Evolutionary conservation across 179 eudicot genomes (phyloP).

Genomic region (Sideroxylon spinosum): DNA sequence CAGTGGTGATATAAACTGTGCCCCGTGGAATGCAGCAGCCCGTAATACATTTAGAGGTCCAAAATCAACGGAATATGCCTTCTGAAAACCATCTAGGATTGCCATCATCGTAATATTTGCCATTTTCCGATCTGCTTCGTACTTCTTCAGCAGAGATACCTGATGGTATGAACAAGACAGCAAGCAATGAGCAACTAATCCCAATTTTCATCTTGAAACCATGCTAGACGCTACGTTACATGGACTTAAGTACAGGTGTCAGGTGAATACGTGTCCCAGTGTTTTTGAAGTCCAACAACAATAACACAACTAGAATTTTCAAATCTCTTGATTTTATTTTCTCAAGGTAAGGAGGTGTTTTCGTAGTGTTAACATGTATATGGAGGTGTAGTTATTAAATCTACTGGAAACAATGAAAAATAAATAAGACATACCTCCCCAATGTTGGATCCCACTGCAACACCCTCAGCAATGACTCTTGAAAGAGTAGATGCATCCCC

Average conservation of each 20-base stretch:
- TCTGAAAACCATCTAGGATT: slow-evolving; percentile 83
- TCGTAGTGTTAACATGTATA: neutral
- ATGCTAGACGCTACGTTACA: too few species aligned
- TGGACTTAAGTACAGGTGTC: too few species aligned
- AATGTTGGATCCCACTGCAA: slow-evolving; percentile 81
- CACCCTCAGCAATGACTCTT: slow-evolving; percentile 70
- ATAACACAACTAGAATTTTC: too few species aligned
- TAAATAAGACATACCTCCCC: slow-evolving; percentile 68
- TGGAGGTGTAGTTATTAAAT: neutral
- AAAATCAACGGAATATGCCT: slow-evolving; percentile 78
- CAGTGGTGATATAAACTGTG: slow-evolving; percentile 66
- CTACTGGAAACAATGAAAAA: neutral
- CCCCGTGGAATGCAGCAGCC: slow-evolving; percentile 85
- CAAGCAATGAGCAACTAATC: neutral
- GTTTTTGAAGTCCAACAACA: too few species aligned
- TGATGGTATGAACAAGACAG: slow-evolving; percentile 18
- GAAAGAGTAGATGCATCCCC: slow-evolving; percentile 84
- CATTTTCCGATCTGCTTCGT: slow-evolving; percentile 78
- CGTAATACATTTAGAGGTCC: slow-evolving; percentile 78
- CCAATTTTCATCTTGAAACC: too few species aligned
- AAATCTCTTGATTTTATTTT: too few species aligned
- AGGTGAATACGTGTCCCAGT: too few species aligned
- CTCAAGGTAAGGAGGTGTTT: too few species aligned
- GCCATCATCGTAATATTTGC: slow-evolving; percentile 85
- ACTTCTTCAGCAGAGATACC: slow-evolving; percentile 63